phyloP scores from a whole-genome alignment of 257 asterid species.

The Penstemon eatonii region DNA sequence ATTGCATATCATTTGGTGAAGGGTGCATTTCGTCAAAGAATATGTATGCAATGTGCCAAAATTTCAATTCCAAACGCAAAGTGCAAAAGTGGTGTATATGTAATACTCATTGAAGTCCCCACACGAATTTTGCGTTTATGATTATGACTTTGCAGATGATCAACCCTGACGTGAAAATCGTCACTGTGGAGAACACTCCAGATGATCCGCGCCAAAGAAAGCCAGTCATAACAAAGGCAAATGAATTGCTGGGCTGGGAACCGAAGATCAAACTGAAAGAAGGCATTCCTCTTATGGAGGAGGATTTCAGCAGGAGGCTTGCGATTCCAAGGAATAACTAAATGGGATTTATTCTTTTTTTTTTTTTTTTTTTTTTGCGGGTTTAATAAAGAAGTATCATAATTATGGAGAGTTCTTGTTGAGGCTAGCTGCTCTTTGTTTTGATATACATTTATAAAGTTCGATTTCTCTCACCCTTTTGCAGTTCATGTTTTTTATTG shows the following conservation, averaged over 20 bases:
- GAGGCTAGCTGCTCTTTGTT: neutral
- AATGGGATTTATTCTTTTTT: neutral
- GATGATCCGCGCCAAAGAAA: constrained; percentile 98
- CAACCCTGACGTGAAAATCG: constrained; percentile 69
- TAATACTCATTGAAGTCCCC: no score
- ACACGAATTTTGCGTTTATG: neutral
- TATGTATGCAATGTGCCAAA: no score
- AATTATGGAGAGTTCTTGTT: neutral
- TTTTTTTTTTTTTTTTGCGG: neutral
- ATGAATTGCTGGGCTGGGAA: constrained; percentile 83
- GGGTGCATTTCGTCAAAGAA: no score
- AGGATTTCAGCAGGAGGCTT: constrained; percentile 81
- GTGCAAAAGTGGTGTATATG: no score
- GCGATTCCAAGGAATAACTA: constrained; percentile 51
- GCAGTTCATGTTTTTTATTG: no score
- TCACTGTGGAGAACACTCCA: constrained; percentile 87
- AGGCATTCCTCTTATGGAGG: constrained; percentile 96
- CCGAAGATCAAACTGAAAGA: constrained; percentile 78
- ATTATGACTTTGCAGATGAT: constrained; percentile 55
- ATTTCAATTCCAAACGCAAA: no score
- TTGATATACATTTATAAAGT: constrained; percentile 3
- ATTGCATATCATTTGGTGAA: no score
- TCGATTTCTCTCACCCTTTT: neutral
- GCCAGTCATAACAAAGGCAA: constrained; percentile 89
- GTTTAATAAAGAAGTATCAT: no score